A percentile compares a stretch with the other conserved stretches of the same genome.
Conservation (phyloP, 1,139 yeast species). For the Diutina siamensis region DNA sequence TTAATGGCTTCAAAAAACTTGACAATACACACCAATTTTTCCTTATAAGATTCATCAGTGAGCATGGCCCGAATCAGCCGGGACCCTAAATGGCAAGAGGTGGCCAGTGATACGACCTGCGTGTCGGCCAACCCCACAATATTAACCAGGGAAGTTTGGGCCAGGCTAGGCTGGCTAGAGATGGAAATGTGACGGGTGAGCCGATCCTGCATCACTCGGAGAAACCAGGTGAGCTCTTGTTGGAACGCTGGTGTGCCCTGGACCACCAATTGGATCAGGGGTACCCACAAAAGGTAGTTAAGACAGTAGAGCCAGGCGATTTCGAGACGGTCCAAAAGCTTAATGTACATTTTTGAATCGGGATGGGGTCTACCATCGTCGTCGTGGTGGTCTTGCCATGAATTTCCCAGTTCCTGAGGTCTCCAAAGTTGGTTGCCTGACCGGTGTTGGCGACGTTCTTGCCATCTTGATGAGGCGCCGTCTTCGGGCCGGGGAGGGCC, state of each 20-base stretch:
- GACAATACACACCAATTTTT: background rate
- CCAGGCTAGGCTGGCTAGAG: constrained; percentile 1
- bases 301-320: constrained; percentile 1
- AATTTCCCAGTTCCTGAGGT: background rate
- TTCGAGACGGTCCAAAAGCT: background rate
- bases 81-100: background rate
- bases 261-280: background rate
- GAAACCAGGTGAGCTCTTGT: background rate
- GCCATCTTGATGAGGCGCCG: background rate
- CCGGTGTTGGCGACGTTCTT: background rate
- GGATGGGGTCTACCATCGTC: background rate
- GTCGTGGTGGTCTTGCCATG: background rate
- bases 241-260: background rate
- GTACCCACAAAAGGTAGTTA: background rate
- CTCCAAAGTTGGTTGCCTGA: no score
- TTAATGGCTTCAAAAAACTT: background rate
- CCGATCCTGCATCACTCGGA: background rate
- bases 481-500: background rate
- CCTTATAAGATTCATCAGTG: background rate
- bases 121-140: background rate
- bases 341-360: background rate
- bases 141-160: background rate
- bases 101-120: background rate
- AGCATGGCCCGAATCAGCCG: background rate
- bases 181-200: background rate